These are phyloP conservation scores for Chrysanthemum lavandulifolium DNA, from an alignment of 129 eudicot species.

Conservation along the genomic window DNA sequence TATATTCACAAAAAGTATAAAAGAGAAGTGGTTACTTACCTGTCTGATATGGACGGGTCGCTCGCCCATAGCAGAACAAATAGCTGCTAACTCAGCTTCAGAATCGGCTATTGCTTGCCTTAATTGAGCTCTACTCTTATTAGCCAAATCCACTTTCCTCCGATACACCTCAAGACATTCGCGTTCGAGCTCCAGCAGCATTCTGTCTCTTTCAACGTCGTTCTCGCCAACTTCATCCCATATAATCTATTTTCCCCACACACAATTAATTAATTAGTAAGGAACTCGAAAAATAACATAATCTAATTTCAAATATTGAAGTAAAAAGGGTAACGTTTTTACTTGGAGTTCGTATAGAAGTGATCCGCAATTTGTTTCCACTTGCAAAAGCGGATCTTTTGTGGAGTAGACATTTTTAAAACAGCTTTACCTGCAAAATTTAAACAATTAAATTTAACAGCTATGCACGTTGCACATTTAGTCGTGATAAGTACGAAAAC, in stretches of 20 bases:
- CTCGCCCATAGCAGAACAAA: constrained; percentile 92
- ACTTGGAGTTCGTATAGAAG: constrained; percentile 89
- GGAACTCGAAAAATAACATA: constrained; percentile 11
- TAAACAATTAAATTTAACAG: background rate
- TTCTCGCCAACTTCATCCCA: constrained; percentile 96
- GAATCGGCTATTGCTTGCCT: constrained; percentile 84
- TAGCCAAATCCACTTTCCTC: constrained; percentile 83
- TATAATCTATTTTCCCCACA: constrained; percentile 45
- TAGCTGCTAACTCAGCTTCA: constrained; percentile 78
- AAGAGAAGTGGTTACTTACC: constrained; percentile 28
- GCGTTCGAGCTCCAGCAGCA: constrained; percentile 80
- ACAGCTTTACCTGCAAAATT: constrained; percentile 7
- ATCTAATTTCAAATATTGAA: background rate
- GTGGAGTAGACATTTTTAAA: constrained; percentile 44
- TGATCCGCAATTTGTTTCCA: constrained; percentile 82
- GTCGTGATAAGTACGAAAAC: too few species aligned
- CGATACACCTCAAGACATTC: constrained; percentile 83
- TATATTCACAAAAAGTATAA: background rate
- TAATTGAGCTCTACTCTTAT: constrained; percentile 69
- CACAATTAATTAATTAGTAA: background rate
- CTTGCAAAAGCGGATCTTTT: constrained; percentile 52
- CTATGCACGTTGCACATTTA: too few species aligned
- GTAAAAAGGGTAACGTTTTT: background rate
- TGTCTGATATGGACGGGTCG: constrained; percentile 85
- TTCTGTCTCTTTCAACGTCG: constrained; percentile 47